Conservation (phyloP, 106 monocot species). For the Iris macrosiphon region DNA sequence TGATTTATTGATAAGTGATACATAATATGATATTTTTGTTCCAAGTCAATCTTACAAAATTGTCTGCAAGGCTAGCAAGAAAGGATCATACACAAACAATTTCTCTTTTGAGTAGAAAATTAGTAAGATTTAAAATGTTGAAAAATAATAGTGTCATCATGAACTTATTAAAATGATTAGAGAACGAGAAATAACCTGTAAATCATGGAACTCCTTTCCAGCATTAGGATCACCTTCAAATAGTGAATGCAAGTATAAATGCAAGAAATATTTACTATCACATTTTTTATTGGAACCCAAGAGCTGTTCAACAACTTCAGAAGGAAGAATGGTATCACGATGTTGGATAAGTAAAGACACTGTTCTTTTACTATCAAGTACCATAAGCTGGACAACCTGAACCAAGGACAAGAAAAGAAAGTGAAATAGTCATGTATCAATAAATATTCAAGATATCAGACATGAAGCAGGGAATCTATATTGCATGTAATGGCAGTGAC, state of each 20-base stretch:
- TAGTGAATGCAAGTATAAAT: conserved; percentile 78
- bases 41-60: too few relatives aligned
- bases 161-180: neutral
- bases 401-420: conserved; percentile 9
- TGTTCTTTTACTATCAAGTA: conserved; percentile 72
- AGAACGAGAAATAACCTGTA: conserved; percentile 52
- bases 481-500: too few relatives aligned
- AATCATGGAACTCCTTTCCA: conserved; percentile 90
- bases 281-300: conserved; percentile 38
- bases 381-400: conserved; percentile 86
- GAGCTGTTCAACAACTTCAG: conserved; percentile 80
- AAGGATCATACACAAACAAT: too few relatives aligned
- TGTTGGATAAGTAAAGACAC: conserved; percentile 71
- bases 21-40: too few relatives aligned
- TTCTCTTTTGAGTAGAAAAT: too few relatives aligned
- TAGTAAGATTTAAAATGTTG: too few relatives aligned
- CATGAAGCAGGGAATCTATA: too few relatives aligned
- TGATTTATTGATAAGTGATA: too few relatives aligned
- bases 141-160: neutral
- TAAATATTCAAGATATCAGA: neutral
- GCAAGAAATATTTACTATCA: conserved; percentile 57
- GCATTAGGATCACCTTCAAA: conserved; percentile 74
- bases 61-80: too few relatives aligned
- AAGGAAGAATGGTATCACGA: conserved; percentile 56
- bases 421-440: neutral